Conservation (phyloP, 768 basidiomycete genomes). For the Tulasnella sp. region DNA sequence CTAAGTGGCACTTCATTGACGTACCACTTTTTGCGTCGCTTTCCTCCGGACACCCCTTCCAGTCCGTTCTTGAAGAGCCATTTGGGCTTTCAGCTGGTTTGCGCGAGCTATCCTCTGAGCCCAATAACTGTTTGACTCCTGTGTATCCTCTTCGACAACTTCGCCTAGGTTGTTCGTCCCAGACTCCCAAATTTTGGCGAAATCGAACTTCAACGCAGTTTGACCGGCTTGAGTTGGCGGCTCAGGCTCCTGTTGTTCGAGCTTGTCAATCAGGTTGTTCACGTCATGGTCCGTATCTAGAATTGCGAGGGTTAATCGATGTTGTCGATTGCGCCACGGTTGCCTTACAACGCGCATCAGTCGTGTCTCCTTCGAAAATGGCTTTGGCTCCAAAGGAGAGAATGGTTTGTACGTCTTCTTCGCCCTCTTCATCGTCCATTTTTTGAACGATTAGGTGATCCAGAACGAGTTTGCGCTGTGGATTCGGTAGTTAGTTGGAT, state of each 20-base stretch:
- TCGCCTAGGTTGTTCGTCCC: slow-evolving; percentile 67
- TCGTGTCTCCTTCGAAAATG: slow-evolving; percentile 54
- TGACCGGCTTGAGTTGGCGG: slow-evolving; percentile 39
- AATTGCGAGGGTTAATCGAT: slow-evolving; percentile 2
- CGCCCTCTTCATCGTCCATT: slow-evolving; percentile 77
- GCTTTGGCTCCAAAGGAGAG: slow-evolving; percentile 82
- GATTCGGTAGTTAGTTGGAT: slow-evolving; percentile 22
- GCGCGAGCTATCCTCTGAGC: slow-evolving; percentile 40
- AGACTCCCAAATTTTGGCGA: slow-evolving; percentile 88
- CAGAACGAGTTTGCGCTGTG: slow-evolving; percentile 87
- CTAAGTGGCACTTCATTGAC: neutral
- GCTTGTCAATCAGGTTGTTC: slow-evolving; percentile 77
- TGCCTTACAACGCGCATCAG: slow-evolving; percentile 16
- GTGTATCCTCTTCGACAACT: slow-evolving; percentile 44
- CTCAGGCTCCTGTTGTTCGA: slow-evolving; percentile 62
- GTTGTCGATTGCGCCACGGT: slow-evolving; percentile 28
- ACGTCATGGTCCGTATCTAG: slow-evolving; percentile 74
- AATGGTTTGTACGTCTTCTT: slow-evolving; percentile 80
- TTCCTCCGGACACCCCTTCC: slow-evolving; percentile 70
- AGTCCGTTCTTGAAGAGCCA: slow-evolving; percentile 45
- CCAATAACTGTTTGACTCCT: slow-evolving; percentile 70
- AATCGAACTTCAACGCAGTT: slow-evolving; percentile 60
- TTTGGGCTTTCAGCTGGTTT: slow-evolving; percentile 42
- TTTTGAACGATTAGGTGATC: slow-evolving; percentile 95
- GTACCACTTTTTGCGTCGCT: slow-evolving; percentile 36